Evolutionary conservation across 768 basidiomycete genomes (phyloP), one percentile per base, ranked within the genome.

Genomic region (Collybia nuda): DNA sequence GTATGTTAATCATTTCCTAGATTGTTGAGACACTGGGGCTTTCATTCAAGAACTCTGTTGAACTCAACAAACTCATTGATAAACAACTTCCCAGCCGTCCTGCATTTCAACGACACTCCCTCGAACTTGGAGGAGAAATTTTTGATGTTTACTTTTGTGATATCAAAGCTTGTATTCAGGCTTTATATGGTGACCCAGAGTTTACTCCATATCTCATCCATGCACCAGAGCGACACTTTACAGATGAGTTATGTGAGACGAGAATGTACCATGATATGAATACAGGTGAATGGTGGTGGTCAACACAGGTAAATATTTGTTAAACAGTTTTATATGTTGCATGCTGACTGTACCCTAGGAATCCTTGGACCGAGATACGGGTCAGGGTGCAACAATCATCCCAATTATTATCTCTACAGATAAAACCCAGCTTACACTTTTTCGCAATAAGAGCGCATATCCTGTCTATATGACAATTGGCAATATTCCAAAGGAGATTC

Each of bases 391-490:
- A 26, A 26, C 24, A 26, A 7, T 26, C 24, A 26, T 26, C 24
- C 24, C 24, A 4, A 26, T 26, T 26, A 26, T 26, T 7, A 3
- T 26, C 3, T 26, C 24, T 7, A 26, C 24, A 26, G 24, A 26
- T 7, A 26, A 26, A 26, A 26, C 24, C 3, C 24, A 26, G 7
- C 24, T 26, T 7, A 26, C 24, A 26, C 24, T 26, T 7, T 26
- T 78, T 26, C 24, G 7, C 4, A 26, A 26, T 7, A 75, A 78
- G 52, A 50, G 55, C 21, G 72, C 73, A 9, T 79, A 75, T 56
- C 77, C 78, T 0, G 65, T 80, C 0, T 81, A 81, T 51, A 42
- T 79, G 15, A 75, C 77, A 0, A 70, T 79, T 48, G 77, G 75
- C 0, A 78, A 79, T 48, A 62, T 80, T 3, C 63, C 67, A 0